phyloP scores from a whole-genome alignment of 805 yeast species.

The Metschnikowia bowlesiae region DNA sequence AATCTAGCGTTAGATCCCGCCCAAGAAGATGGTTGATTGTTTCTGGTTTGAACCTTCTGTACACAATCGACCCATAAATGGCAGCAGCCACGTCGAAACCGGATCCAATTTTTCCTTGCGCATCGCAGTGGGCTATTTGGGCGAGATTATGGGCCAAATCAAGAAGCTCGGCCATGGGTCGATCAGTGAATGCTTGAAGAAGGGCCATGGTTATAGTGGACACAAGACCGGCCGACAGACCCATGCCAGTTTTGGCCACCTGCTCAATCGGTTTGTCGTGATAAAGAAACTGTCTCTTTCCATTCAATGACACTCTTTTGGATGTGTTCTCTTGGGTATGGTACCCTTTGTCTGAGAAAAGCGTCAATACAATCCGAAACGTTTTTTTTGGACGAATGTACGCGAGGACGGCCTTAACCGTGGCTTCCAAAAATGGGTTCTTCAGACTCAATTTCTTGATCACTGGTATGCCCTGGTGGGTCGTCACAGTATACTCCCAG shows the following conservation, averaged over 20 bases:
- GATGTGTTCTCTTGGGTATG: slow-evolving; percentile 65
- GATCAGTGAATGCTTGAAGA: slow-evolving; percentile 31
- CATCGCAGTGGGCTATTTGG: slow-evolving; percentile 87
- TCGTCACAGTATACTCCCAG: slow-evolving; percentile 53
- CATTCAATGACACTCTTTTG: slow-evolving; percentile 30
- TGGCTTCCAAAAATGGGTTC: slow-evolving; percentile 75
- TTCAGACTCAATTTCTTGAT: slow-evolving; percentile 27
- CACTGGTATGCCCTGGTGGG: background rate
- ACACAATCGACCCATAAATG: slow-evolving; percentile 80
- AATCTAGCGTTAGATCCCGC: slow-evolving; percentile 13
- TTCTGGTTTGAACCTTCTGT: slow-evolving; percentile 66
- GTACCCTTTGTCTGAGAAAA: slow-evolving; percentile 83
- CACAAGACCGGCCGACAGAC: slow-evolving; percentile 92
- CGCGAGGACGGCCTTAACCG: slow-evolving; percentile 50
- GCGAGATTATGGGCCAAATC: slow-evolving; percentile 71
- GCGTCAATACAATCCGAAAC: slow-evolving; percentile 43
- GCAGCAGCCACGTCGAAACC: slow-evolving; percentile 98
- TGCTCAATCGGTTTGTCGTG: slow-evolving; percentile 58
- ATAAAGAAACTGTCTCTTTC: slow-evolving; percentile 46
- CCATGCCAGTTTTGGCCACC: slow-evolving; percentile 92
- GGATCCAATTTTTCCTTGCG: slow-evolving; percentile 93
- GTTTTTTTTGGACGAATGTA: slow-evolving; percentile 40
- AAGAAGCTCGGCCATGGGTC: slow-evolving; percentile 12
- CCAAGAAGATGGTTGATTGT: slow-evolving; percentile 39
- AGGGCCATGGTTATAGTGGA: slow-evolving; percentile 73